Conservation (phyloP, 768 basidiomycete species). For the Mycena filopes region DNA sequence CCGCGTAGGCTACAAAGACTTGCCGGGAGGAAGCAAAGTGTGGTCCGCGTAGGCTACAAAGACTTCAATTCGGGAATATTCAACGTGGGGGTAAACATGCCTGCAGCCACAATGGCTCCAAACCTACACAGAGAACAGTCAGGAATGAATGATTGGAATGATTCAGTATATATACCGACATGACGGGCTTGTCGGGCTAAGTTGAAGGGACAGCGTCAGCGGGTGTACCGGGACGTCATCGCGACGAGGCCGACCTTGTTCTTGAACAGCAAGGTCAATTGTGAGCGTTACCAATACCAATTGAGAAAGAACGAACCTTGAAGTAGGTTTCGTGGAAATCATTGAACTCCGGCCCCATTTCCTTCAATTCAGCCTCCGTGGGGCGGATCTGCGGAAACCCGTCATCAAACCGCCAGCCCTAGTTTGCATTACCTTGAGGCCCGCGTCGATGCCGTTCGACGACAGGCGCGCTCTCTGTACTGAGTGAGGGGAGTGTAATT, state of each 20-base stretch:
- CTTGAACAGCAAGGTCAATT: no score
- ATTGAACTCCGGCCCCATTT: constrained; percentile 84
- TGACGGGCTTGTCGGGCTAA: constrained; percentile 77
- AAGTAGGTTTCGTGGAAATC: constrained; percentile 75
- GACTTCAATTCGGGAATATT: neutral
- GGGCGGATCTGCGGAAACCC: constrained; percentile 65
- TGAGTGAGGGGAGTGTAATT: neutral
- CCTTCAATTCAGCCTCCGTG: constrained; percentile 73
- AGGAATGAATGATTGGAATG: neutral
- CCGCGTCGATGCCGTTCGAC: constrained; percentile 79
- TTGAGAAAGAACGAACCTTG: no score
- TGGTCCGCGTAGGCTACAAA: constrained; percentile 73
- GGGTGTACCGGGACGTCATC: no score
- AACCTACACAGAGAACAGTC: constrained; percentile 54
- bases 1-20: constrained; percentile 63
- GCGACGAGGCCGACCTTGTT: constrained; percentile 53
- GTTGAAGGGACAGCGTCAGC: no score
- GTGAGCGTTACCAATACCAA: no score
- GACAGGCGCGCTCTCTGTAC: constrained; percentile 70
- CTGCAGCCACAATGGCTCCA: constrained; percentile 73
- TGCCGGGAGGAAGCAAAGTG: constrained; percentile 71
- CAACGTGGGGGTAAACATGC: constrained; percentile 37
- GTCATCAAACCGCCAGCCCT: neutral
- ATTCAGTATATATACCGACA: constrained; percentile 53
- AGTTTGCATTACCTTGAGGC: constrained; percentile 77